phyloP scores from a whole-genome alignment of 2,329 filamentous ascomycete genomes.

The Talaromyces sp. region DNA sequence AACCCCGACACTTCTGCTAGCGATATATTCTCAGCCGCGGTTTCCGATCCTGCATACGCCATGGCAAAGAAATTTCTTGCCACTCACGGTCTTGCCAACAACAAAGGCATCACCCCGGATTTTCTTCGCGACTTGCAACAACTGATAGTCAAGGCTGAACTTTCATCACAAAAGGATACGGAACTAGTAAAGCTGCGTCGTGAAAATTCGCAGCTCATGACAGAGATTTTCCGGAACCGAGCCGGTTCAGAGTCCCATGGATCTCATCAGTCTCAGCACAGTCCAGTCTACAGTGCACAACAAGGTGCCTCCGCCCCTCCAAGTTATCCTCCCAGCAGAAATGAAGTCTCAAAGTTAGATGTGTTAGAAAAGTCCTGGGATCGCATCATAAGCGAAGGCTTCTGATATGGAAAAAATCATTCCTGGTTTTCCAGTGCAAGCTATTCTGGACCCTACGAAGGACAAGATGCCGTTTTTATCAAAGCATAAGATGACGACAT shows the following conservation, averaged over 20 bases:
- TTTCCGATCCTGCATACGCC: background rate
- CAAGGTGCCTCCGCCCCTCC: background rate
- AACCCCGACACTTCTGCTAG: background rate
- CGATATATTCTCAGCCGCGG: background rate
- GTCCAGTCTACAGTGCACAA: constrained; percentile 8
- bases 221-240: constrained; percentile 25
- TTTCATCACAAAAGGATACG: constrained; percentile 22
- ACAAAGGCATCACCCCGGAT: constrained; percentile 22
- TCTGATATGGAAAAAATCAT: background rate
- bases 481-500: background rate
- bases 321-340: background rate
- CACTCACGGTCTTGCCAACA: constrained; percentile 21
- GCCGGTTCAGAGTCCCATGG: background rate
- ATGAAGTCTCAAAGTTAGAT: constrained; percentile 11
- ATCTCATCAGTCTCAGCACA: constrained; percentile 11
- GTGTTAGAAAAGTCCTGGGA: constrained; percentile 21
- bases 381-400: constrained; percentile 20
- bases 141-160: constrained; percentile 28
- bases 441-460: background rate
- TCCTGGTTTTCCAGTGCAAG: background rate
- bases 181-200: constrained; percentile 25
- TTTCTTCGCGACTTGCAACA: constrained; percentile 26
- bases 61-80: constrained; percentile 17
- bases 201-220: constrained; percentile 28
- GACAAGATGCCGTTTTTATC: background rate